Evolutionary conservation across 495 filamentous ascomycete genomes (phyloP), one percentile per base, ranked within the genome.

Genomic region (Penicillium antarcticum): DNA sequence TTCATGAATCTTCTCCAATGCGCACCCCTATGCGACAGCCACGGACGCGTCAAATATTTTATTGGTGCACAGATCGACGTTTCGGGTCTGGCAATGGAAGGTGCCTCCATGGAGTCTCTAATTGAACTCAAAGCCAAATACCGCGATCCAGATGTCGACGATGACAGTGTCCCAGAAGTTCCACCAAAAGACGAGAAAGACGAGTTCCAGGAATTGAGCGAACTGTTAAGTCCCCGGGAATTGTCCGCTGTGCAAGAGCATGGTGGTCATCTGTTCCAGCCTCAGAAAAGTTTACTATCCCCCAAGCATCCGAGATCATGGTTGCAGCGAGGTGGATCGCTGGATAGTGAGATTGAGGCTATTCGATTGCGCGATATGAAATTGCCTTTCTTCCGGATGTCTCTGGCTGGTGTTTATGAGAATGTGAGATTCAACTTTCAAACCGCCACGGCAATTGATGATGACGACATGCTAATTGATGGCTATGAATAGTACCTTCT

Each of bases 1-100:
- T 87, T 87, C 59, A 76, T 85, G 69, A 87, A 87, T 45, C 71
- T 87, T 5, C 72, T 86, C 17, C 80, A 84, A 75, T 78, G 78
- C 48, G 79, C 82, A 6, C 82, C 82, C 5, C 70, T 86, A 11
- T 78, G 75, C 58, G 82, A 86, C 63, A 81, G 80, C 55, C 72
- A 77, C 50, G 81, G 82, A n/a, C 69, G 65, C 13, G 73, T 85
- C 4, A 75, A 81, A 32, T 86, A 84, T 53, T 80, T 81, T 53
- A 78, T 86, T 45, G 82, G 82, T 24, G 79, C 79, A 12, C 80
- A 85, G 61, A 74, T 85, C 43, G 81, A 84, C 45, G 77, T 84
- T 24, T 81, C 73, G 13, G 71, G 74, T 11, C 66, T 86, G 0
- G 67, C 83, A 8, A 74, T 81, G 45, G 80, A 80, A 13, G 80